Evolutionary conservation across 306 rosid genomes (phyloP).

Genomic region (Lotus japonicus): DNA sequence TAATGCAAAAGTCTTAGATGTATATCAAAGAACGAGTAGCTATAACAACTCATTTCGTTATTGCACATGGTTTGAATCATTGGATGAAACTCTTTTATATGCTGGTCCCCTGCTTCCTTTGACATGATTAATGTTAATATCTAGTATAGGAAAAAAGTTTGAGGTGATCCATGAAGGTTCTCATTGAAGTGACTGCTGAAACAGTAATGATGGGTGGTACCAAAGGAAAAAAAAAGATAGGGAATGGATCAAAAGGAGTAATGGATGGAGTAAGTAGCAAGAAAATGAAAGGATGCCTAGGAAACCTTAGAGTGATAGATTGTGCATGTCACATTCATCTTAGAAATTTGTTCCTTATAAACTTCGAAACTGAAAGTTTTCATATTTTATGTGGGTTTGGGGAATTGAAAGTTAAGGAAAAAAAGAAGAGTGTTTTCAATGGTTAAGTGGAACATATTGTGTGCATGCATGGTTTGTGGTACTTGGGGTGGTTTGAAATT

Average conservation of each 20-base stretch:
- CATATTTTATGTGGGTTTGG: neutral
- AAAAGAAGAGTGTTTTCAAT: neutral
- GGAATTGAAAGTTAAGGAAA: neutral
- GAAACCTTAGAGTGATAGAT: neutral
- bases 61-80: conserved; percentile 38
- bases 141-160: neutral
- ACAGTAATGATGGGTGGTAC: neutral
- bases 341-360: neutral
- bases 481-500: too few relatives aligned
- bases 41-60: neutral
- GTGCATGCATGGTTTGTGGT: too few relatives aligned
- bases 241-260: neutral
- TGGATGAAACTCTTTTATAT: conserved; percentile 9
- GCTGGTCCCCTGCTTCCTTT: conserved; percentile 15
- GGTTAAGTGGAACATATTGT: neutral
- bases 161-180: neutral
- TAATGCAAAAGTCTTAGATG: neutral
- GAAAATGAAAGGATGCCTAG: conserved; percentile 14
- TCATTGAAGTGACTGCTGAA: neutral
- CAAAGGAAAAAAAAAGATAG: neutral
- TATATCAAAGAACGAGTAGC: neutral
- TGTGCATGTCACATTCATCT: neutral
- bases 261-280: conserved; percentile 26
- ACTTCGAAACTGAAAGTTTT: neutral
- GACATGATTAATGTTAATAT: conserved; percentile 12